A percentile compares a stretch with the other conserved stretches of the same genome.
Evolutionary conservation across 805 yeast genomes (phyloP).

Genomic region (Candida argentea): DNA sequence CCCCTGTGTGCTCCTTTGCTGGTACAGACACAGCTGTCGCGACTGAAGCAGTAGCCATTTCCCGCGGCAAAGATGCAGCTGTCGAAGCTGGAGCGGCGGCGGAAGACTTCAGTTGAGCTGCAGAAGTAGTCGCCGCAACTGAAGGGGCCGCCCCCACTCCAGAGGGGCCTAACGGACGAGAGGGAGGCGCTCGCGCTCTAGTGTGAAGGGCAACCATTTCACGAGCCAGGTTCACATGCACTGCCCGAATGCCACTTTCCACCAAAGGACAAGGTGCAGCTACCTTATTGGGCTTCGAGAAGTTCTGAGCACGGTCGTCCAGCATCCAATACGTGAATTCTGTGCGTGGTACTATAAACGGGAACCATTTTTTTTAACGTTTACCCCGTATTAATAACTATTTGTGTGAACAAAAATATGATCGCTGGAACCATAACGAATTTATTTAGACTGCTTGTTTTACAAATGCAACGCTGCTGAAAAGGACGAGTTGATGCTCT

Average conservation of each 20-base stretch:
- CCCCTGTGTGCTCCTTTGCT: conserved; percentile 28
- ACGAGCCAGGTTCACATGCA: conserved; percentile 52
- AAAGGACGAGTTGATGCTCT: no score
- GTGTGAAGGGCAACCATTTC: conserved; percentile 48
- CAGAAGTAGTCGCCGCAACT: not conserved
- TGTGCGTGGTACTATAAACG: no score
- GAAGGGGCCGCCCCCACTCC: not conserved
- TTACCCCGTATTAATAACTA: no score
- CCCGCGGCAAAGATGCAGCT: conserved; percentile 11
- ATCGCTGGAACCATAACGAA: no score
- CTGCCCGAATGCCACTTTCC: conserved; percentile 48
- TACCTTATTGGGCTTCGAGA: no score
- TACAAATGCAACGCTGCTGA: no score
- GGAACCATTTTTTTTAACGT: no score
- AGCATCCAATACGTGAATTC: no score
- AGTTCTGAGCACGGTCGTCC: no score
- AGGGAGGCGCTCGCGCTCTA: conserved; percentile 24
- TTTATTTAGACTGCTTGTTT: no score
- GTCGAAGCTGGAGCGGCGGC: conserved; percentile 2
- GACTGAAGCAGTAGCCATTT: conserved; percentile 12
- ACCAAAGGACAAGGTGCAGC: no score
- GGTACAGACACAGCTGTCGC: conserved; percentile 24
- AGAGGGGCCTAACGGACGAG: not conserved
- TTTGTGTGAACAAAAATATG: no score
- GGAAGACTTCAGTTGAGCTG: not conserved